Evolutionary conservation across 306 rosid genomes (phyloP), one percentile per base, ranked within the genome.

Genomic region (Boehmeria nivea): DNA sequence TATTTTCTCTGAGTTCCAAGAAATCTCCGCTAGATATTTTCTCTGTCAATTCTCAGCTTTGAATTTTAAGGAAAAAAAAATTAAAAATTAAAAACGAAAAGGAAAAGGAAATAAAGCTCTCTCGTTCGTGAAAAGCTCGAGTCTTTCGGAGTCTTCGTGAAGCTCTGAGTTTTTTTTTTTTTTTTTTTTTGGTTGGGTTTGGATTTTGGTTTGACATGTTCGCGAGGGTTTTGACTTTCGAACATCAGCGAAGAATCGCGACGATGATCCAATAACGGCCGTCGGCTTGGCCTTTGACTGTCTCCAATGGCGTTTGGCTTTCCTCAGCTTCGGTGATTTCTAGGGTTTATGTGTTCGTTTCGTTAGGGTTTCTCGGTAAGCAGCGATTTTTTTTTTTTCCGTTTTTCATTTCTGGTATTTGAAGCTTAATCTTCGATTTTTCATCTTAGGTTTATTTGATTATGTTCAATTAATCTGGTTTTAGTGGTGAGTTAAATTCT

Each of bases 291-390:
- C 15, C 44, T 40, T 61, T 65, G 55, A 40, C 34, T 63, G 36
- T 50, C 58, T 51, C 43, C 28, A 23, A 48, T 71, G 54, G 45
- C 46, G 51, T 38, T 63, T 51, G 43, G 49, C 12, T 53, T 62
- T 34, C 23, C 54, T 42, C 59, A 27, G 12, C 36, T 57, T 27
- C 18, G 44, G 36, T 47, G 28, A 24, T 57, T 63, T 75, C 59
- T 83, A 72, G 72, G 82, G n/a, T n/a, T n/a, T n/a, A n/a, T n/a
- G n/a, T n/a, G n/a, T n/a, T n/a, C n/a, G n/a, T n/a, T n/a, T n/a
- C n/a, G n/a, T n/a, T n/a, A n/a, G n/a, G n/a, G 75, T 70, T 82
- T 22, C 17, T 58, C 51, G 51, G 64, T 62, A 34, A 67, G 77
- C 26, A 52, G 19, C n/a, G n/a, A n/a, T n/a, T 20, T 68, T 40